Evolutionary conservation across 2,329 filamentous ascomycete genomes (phyloP), one percentile per base, ranked within the genome.

Genomic region (Exophiala oligosperma): DNA sequence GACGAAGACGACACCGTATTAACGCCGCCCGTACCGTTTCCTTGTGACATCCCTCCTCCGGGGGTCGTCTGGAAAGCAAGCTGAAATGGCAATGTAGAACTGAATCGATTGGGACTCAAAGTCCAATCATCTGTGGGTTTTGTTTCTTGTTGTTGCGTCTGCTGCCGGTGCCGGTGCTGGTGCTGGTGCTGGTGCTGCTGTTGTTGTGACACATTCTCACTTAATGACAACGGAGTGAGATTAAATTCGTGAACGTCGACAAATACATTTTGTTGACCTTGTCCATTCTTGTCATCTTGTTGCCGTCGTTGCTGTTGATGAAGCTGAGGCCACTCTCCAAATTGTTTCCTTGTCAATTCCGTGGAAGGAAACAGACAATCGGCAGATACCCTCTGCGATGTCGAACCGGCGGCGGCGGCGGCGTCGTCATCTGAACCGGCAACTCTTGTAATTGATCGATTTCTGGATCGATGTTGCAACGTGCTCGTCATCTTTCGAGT

Each of bases 81-180:
- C 14, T 32, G 48, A 38, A 59, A 59, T 2, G 59, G 52, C 4
- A 61, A 26, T 40, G 53, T 56, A 12, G 35, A 50, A 6, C 49
- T 29, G 49, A 59, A 56, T 11, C 49, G 37, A 14, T 59, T 58
- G 4, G 26, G 35, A 5, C 43, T 28, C 21, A 56, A 44, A 11
- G 21, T 17, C 40, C 40, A 43, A 14, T 43, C 40, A 14, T 43
- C 40, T n/a, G 40, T 21, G 5, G 40, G 17, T 17, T 43, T 43
- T 8, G 40, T 4, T 9, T 21, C 40, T 43, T 43, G 40, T 14
- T n/a, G n/a, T 8, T 43, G 40, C 11, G 4, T 3, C 9, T 40
- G 37, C 4, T 14, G 11, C 7, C 7, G 26, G 26, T 28, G 26
- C 7, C 7, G 26, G 26, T 28, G 26, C 7, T 28, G 26, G 4